These are phyloP conservation scores for Grosmannia clavigera DNA, from an alignment of 2,329 filamentous ascomycete species.

Conservation along the genomic window DNA sequence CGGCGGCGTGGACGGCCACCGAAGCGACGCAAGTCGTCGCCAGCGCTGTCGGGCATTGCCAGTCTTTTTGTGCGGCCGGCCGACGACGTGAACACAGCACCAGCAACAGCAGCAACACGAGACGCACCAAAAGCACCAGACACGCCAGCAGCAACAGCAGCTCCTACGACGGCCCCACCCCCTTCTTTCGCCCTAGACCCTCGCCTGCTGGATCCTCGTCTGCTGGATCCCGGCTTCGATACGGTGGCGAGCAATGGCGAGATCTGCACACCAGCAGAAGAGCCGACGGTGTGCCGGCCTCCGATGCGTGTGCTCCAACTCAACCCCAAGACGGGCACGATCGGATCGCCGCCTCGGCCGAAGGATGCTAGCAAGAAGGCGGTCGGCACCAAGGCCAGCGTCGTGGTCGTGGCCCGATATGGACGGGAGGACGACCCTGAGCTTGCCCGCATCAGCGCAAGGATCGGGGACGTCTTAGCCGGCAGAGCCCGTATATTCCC, in stretches of 20 bases:
- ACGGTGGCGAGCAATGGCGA: too few species aligned
- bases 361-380: slow-evolving; percentile 3
- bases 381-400: slow-evolving; percentile 1
- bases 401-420: slow-evolving; percentile 2
- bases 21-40: slow-evolving; percentile 15
- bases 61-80: slow-evolving; percentile 14
- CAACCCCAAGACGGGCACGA: slow-evolving; percentile 48
- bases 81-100: neutral
- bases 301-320: slow-evolving; percentile 31
- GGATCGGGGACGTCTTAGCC: neutral
- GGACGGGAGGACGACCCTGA: slow-evolving; percentile 2
- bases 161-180: neutral
- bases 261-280: too few species aligned
- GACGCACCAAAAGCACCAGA: too few species aligned
- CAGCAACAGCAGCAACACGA: neutral
- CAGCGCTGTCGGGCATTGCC: slow-evolving; percentile 11
- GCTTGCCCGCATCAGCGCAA: slow-evolving; percentile 3
- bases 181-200: too few species aligned
- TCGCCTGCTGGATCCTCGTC: too few species aligned
- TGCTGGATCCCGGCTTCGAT: too few species aligned
- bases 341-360: slow-evolving; percentile 45
- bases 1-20: slow-evolving; percentile 13
- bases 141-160: neutral
- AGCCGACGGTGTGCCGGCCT: neutral
- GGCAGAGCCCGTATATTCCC: neutral